phyloP scores from a whole-genome alignment of 148 eudicot species.

The Linanthus parryae region DNA sequence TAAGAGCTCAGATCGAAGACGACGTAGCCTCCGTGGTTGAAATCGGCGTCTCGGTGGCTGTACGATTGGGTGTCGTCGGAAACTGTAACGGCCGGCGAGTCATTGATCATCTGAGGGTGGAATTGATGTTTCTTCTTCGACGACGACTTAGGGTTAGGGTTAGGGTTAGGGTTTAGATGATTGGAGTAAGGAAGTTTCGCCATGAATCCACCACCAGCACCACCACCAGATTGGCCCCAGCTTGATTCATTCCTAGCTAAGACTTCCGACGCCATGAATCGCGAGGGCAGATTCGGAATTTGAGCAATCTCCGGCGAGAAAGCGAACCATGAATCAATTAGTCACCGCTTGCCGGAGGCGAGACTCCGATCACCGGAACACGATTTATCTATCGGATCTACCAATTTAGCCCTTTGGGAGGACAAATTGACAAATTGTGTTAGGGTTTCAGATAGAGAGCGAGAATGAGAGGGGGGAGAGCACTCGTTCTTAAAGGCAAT shows the following conservation, averaged over 20 bases:
- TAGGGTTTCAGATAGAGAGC: conserved; percentile 41
- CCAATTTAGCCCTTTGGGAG: neutral
- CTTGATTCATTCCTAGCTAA: conserved; percentile 31
- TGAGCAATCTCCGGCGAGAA: conserved; percentile 23
- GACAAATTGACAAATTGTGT: neutral
- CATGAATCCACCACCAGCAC: too few relatives aligned
- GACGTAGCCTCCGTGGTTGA: conserved; percentile 25
- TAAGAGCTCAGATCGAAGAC: conserved; percentile 22
- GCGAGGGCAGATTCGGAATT: conserved; percentile 15
- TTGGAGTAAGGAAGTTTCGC: conserved; percentile 26
- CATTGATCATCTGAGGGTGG: conserved; percentile 3
- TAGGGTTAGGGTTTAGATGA: conserved; percentile 18
- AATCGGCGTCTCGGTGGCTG: conserved; percentile 24
- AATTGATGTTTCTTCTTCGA: conserved; percentile 32
- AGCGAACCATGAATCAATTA: conserved; percentile 13
- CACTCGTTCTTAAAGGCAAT: conserved; percentile 45
- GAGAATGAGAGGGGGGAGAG: conserved; percentile 26
- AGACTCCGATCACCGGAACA: neutral
- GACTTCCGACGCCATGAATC: conserved; percentile 44
- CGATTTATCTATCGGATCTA: neutral
- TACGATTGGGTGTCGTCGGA: conserved; percentile 47
- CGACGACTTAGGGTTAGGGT: conserved; percentile 38
- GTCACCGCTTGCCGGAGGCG: neutral
- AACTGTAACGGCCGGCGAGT: conserved; percentile 19
- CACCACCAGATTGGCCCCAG: conserved; percentile 31